phyloP scores from a whole-genome alignment of 2,329 filamentous ascomycete genomes.

The Penicillium brasilianum region DNA sequence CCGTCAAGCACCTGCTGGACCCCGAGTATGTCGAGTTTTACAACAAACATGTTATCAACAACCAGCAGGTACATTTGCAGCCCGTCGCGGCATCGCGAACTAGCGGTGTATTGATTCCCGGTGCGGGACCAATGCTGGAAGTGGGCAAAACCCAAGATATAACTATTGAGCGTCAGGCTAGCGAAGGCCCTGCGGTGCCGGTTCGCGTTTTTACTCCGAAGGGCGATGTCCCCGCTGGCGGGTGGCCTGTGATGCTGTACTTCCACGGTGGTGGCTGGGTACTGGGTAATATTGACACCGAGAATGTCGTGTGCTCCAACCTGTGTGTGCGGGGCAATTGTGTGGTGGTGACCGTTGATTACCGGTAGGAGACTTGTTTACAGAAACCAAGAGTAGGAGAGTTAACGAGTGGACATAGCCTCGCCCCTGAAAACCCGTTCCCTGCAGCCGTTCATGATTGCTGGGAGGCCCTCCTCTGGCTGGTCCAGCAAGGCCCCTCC shows the following conservation, averaged over 20 bases:
- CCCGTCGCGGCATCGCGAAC: slow-evolving; percentile 58
- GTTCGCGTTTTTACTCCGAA: slow-evolving; percentile 59
- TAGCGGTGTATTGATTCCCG: slow-evolving; percentile 59
- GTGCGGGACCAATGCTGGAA: slow-evolving; percentile 55
- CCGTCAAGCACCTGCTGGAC: slow-evolving; percentile 53
- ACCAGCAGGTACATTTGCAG: slow-evolving; percentile 61
- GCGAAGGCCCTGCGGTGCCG: slow-evolving; percentile 54
- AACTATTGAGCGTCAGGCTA: slow-evolving; percentile 50
- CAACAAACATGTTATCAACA: slow-evolving; percentile 56
- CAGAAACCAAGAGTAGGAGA: neutral
- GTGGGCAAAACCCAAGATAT: slow-evolving; percentile 56
- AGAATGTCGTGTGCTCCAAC: slow-evolving; percentile 63
- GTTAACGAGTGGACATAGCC: slow-evolving; percentile 39
- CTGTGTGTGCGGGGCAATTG: slow-evolving; percentile 56
- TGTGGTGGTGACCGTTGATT: slow-evolving; percentile 62
- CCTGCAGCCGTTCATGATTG: slow-evolving; percentile 63
- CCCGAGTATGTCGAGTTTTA: slow-evolving; percentile 60
- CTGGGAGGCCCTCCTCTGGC: slow-evolving; percentile 61
- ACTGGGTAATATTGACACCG: slow-evolving; percentile 61
- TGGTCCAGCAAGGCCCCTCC: slow-evolving; percentile 45
- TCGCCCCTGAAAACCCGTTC: slow-evolving; percentile 62
- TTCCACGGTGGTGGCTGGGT: slow-evolving; percentile 66
- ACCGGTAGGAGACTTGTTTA: slow-evolving; percentile 49
- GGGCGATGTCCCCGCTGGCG: slow-evolving; percentile 49
- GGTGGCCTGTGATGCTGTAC: slow-evolving; percentile 63